These are phyloP conservation scores for Mycosarcoma mackinlayi DNA, from an alignment of 1,284 basidiomycete genomes.

Conservation along the genomic window DNA sequence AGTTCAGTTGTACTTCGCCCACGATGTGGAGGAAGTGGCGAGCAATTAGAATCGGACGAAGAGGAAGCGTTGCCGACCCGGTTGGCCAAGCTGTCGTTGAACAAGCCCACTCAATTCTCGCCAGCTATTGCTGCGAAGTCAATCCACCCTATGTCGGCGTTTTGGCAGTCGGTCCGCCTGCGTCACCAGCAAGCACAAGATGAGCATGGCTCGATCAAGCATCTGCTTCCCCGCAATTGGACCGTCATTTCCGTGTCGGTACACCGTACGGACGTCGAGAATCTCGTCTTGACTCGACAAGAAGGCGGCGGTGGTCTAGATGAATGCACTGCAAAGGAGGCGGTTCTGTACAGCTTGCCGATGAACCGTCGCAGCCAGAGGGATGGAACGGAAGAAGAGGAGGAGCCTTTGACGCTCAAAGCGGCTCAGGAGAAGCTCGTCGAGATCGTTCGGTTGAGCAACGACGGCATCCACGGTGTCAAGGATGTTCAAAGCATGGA, in stretches of 20 bases:
- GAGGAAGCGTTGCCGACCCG: conserved; percentile 38
- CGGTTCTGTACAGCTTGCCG: conserved; percentile 79
- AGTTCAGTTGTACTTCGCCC: not conserved
- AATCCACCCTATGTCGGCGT: conserved; percentile 18
- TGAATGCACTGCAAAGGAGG: conserved; percentile 38
- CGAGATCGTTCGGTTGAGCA: conserved; percentile 81
- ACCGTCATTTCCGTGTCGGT: conserved; percentile 80
- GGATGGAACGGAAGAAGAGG: conserved; percentile 74
- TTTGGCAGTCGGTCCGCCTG: conserved; percentile 33
- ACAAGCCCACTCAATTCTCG: conserved; percentile 8
- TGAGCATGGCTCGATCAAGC: conserved; percentile 14
- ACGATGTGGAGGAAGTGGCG: not conserved
- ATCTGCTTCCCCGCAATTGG: conserved; percentile 80
- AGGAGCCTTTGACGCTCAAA: conserved; percentile 77
- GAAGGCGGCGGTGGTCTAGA: conserved; percentile 47
- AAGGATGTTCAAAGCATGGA: conserved; percentile 77
- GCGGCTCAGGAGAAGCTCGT: conserved; percentile 79
- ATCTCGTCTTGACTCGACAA: conserved; percentile 85
- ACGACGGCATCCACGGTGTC: conserved; percentile 81
- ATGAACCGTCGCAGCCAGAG: conserved; percentile 80
- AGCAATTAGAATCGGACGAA: conserved; percentile 19
- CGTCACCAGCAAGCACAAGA: conserved; percentile 40
- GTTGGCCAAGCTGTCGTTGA: conserved; percentile 33
- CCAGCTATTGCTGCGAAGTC: not conserved
- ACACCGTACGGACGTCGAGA: conserved; percentile 74